Conservation (phyloP, 2,329 filamentous ascomycete genomes). For the Paradendryphiella salina region DNA sequence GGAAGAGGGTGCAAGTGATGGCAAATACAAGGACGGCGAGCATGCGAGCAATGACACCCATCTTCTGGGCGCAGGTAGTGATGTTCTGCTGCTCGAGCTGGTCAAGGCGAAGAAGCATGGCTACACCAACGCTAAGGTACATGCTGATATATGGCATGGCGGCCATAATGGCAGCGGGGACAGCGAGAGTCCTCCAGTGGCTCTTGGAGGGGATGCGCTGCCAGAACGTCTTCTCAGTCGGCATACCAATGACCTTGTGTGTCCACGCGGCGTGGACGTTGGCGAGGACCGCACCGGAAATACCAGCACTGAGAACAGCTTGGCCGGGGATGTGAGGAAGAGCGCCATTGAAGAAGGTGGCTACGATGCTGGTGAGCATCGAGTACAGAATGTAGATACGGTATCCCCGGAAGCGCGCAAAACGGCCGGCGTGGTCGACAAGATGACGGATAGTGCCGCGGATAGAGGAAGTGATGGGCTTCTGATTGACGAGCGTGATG, state of each 20-base stretch:
- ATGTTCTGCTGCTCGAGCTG: slow-evolving; percentile 40
- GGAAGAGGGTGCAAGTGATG: slow-evolving; percentile 62
- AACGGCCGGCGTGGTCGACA: slow-evolving; percentile 64
- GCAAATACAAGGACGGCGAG: slow-evolving; percentile 45
- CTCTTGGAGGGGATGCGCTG: slow-evolving; percentile 69
- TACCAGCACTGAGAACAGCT: slow-evolving; percentile 57
- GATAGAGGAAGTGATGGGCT: slow-evolving; percentile 65
- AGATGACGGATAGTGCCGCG: slow-evolving; percentile 64
- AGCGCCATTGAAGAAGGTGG: slow-evolving; percentile 52
- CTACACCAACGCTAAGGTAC: slow-evolving; percentile 54
- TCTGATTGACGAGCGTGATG: slow-evolving; percentile 53
- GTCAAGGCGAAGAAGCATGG: slow-evolving; percentile 45
- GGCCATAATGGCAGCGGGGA: slow-evolving; percentile 67
- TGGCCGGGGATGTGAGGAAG: slow-evolving; percentile 51
- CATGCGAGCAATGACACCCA: slow-evolving; percentile 49
- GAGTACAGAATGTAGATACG: slow-evolving; percentile 50
- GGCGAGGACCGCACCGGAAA: slow-evolving; percentile 64
- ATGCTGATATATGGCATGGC: slow-evolving; percentile 60
- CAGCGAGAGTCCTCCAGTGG: slow-evolving; percentile 68
- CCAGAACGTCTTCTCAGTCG: slow-evolving; percentile 63
- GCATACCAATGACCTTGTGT: slow-evolving; percentile 78
- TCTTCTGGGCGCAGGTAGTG: slow-evolving; percentile 40
- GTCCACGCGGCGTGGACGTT: slow-evolving; percentile 79
- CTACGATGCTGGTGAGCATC: slow-evolving; percentile 43
- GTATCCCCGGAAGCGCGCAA: slow-evolving; percentile 71